Base-by-base conservation (phyloP, 352 stramenopile species). In the Phytophthora colocasiae region DNA sequence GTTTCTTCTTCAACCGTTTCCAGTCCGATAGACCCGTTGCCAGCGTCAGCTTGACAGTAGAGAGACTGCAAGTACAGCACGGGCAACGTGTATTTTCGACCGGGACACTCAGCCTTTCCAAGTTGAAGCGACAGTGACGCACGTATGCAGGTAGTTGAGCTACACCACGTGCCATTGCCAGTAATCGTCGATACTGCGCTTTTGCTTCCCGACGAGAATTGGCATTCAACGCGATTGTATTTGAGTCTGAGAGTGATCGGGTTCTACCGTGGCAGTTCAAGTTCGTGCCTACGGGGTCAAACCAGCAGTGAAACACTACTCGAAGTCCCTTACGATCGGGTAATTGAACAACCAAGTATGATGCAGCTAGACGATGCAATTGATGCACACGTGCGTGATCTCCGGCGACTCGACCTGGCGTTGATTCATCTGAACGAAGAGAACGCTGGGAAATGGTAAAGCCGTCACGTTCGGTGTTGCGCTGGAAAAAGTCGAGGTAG, bases 1-100 rank as follows among this genome's bases (percentile, higher is more conserved):
- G 69, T 12, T 57, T 67, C 40, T 67, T 73, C 39, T 48, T 58
- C 6, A 53, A 32, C 47, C 43, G 43, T 19, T 43, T 55, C n/a
- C 34, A 19, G 9, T n/a, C 34, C 6, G 31, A 15, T 11, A 55
- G 36, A 22, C 48, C 34, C 3, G 48, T 46, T 17, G 22, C 24
- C 15, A 55, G 41, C 4, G 58, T 24, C 3, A 65, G 39, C 22
- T 75, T 79, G 5, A 80, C 57, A 3, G 61, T 19, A 8, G 66
- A 47, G 22, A 87, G 57, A 29, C 58, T 63, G 27, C 39, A 43
- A 4, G 64, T 79, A 48, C 80, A 89, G 48, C 69, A 73, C 50
- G 71, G 64, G 32, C 80, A 89, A 38, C 72, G 72, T 6, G 59
- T 11, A 41, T 85, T 89, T 7, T 17, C 34, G 6, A 27, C 17